A percentile compares a stretch with the other conserved stretches of the same genome.
Evolutionary conservation across 805 yeast species (phyloP).

Genomic region (Kodamaea kakaduensis): DNA sequence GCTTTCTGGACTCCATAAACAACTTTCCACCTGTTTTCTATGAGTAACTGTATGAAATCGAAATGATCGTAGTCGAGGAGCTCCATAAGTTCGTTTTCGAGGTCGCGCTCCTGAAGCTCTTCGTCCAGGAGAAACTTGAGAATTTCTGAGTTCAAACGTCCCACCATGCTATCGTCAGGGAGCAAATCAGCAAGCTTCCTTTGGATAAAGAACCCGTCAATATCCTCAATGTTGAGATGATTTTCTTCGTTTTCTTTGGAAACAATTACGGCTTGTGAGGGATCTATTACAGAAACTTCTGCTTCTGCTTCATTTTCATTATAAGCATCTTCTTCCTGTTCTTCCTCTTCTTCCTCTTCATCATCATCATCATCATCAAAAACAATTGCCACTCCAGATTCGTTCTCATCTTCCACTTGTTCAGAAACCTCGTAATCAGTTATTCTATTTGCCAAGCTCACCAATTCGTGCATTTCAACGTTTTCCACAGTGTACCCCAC

Average conservation of each 20-base stretch:
- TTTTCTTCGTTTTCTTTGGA: neutral
- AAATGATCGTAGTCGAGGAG: conserved; percentile 50
- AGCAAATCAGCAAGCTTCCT: conserved; percentile 40
- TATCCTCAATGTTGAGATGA: conserved; percentile 11
- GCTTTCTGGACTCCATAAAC: conserved; percentile 51
- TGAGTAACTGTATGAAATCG: conserved; percentile 45
- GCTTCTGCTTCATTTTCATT: neutral
- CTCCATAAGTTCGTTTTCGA: conserved; percentile 53
- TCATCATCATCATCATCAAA: conserved; percentile 16
- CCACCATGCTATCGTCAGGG: conserved; percentile 38
- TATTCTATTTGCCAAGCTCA: conserved; percentile 42
- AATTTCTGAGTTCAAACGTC: conserved; percentile 35
- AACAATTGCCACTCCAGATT: conserved; percentile 18
- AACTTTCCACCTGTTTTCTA: conserved; percentile 48
- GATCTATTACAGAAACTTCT: conserved; percentile 1
- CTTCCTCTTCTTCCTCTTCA: conserved; percentile 8
- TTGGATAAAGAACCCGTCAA: conserved; percentile 49
- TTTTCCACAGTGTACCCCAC: conserved; percentile 39
- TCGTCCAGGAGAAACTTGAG: conserved; percentile 36
- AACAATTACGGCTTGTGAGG: neutral
- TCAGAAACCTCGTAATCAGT: conserved; percentile 43
- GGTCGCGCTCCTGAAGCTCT: conserved; percentile 34
- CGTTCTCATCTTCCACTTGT: conserved; percentile 14
- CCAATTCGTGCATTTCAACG: conserved; percentile 44
- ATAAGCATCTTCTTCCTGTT: conserved; percentile 6